Conservation (phyloP, 129 eudicot species). For the carrot (Daucus carota) region DNA sequence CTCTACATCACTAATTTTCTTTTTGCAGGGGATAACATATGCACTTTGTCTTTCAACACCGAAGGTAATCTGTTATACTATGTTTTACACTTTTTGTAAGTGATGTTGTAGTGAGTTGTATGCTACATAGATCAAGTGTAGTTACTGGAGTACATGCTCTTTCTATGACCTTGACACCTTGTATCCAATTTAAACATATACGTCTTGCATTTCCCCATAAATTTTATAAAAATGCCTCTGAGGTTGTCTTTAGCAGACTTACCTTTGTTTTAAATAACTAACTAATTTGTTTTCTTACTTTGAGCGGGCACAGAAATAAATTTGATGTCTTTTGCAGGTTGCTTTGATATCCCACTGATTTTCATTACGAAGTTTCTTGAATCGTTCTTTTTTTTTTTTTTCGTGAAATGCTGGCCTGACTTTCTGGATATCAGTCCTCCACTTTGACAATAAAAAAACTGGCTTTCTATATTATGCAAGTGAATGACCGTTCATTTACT, state of each 20-base stretch:
- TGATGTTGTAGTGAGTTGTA: not conserved
- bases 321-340: not conserved
- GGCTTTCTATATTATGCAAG: not conserved
- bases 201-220: too few species aligned
- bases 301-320: too few species aligned
- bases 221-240: too few species aligned
- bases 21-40: conserved; percentile 65
- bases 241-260: too few species aligned
- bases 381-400: not conserved
- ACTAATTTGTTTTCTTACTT: too few species aligned
- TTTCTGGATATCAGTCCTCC: not conserved
- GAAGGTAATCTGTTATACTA: conserved; percentile 34
- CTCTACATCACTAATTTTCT: not conserved
- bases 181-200: not conserved
- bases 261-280: too few species aligned
- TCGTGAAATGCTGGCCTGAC: not conserved
- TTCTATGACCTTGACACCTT: not conserved
- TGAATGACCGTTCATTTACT: not conserved
- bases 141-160: not conserved
- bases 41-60: conserved; percentile 40
- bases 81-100: not conserved
- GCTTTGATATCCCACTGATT: not conserved
- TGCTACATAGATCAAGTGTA: not conserved
- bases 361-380: not conserved
- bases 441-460: not conserved